These are phyloP conservation scores for Camelina laxa DNA, from an alignment of 345 rosid genomes.

Conservation along the genomic window DNA sequence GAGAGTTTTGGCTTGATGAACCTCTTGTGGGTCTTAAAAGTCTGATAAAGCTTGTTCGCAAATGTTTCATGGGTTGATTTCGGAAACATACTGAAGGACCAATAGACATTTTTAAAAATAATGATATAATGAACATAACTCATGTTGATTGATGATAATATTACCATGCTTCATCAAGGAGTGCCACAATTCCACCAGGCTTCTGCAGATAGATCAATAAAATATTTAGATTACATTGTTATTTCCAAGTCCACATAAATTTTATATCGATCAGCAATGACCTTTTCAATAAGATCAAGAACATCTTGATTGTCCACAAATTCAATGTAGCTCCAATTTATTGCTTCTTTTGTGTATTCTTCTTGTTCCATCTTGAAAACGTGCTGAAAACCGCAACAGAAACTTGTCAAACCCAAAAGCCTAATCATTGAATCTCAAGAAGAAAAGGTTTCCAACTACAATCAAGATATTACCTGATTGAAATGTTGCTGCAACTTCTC, in stretches of 20 bases:
- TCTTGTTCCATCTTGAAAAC: constrained; percentile 99
- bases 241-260: background rate
- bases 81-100: constrained; percentile 84
- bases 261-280: constrained; percentile 25
- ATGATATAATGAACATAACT: background rate
- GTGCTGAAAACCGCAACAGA: constrained; percentile 58
- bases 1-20: constrained; percentile 94
- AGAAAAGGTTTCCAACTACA: background rate
- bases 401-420: constrained; percentile 20
- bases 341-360: constrained; percentile 91
- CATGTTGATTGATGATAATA: background rate
- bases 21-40: constrained; percentile 85
- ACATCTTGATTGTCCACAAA: constrained; percentile 97
- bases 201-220: constrained; percentile 50
- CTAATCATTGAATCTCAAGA: background rate
- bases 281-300: constrained; percentile 95
- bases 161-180: constrained; percentile 90
- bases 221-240: background rate
- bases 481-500: constrained; percentile 98
- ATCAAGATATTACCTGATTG: constrained; percentile 69
- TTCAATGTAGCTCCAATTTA: constrained; percentile 97
- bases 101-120: background rate
- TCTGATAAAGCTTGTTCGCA: constrained; percentile 90
- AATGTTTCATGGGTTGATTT: constrained; percentile 98
- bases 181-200: constrained; percentile 81